Evolutionary conservation across 2,329 filamentous ascomycete genomes (phyloP), one percentile per base, ranked within the genome.

Genomic region (Fusarium continuum): DNA sequence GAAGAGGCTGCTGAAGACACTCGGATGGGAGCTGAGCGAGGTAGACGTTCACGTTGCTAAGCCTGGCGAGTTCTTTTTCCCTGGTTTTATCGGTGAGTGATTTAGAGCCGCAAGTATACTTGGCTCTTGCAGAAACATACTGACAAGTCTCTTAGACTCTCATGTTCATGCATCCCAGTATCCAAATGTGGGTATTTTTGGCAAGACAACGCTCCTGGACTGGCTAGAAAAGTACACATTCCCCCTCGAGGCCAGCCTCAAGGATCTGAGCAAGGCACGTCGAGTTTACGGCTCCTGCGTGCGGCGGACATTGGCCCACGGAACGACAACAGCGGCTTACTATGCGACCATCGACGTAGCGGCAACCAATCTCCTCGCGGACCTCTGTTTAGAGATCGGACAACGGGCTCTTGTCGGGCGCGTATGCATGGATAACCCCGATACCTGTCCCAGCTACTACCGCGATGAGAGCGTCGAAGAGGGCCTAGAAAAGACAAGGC

Each of bases 171-270:
- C 95, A 8, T 86, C 93, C 0, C 95, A 99, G 79, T 97, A 97
- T 71, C 93, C 94, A 55, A 99, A 99, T 73, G 87, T 88, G 2
- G 95, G 95, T 56, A 89, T 99, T 64, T 98, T 98, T 74, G 95
- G 95, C 71, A 95, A 93, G 66, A 90, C 91, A 0, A 97, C 94
- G 0, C 88, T 99, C 26, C 85, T 99, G 13, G 90, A 95, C 77
- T 99, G 95, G 95, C 83, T 99, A 6, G 86, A 93, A 70, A 95
- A 83, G 14, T 98, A 99, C 80, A 99, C 95, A 0, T 99, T 98
- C 73, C 95, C 95, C 0, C 85, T 97, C 62, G 95, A 99, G 77
- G 82, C 89, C 1, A 93, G 90, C 9, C 87, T 97, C 57, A 78
- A 82, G 7, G 82, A 87, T 62, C 78, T 87, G 6, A 64, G 78